A percentile compares a stretch with the other conserved stretches of the same genome.
Evolutionary conservation across 1,284 basidiomycete species (phyloP).

Genomic region (Coniferiporia weirii): DNA sequence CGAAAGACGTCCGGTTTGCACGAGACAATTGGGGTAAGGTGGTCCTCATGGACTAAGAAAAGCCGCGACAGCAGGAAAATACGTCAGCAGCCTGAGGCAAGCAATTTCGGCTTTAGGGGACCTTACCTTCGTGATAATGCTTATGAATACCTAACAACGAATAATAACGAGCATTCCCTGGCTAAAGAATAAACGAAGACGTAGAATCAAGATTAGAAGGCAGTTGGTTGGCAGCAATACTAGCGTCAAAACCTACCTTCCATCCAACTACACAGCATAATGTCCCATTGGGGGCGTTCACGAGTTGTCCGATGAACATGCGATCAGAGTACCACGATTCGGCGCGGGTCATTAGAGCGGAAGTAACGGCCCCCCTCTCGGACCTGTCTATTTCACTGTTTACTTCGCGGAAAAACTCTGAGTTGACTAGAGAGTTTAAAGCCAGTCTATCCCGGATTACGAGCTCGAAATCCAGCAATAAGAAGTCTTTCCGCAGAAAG

Average conservation of each 20-base stretch:
- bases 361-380: not conserved
- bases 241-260: conserved; percentile 10
- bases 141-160: no score
- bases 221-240: not conserved
- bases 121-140: no score
- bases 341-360: not conserved
- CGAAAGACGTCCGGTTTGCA: conserved; percentile 3
- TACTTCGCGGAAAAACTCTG: not conserved
- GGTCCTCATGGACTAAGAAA: not conserved
- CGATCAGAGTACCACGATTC: not conserved
- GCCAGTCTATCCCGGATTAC: conserved; percentile 8
- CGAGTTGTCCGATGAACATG: conserved; percentile 20
- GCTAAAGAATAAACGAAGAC: no score
- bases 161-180: no score
- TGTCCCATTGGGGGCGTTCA: not conserved
- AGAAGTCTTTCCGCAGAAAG: not conserved
- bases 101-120: no score
- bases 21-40: not conserved
- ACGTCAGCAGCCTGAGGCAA: not conserved
- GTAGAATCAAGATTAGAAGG: no score
- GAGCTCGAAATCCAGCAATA: conserved; percentile 9
- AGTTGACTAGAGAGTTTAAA: not conserved
- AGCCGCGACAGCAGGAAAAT: not conserved
- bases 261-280: conserved; percentile 19
- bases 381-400: not conserved